phyloP scores from a whole-genome alignment of 140 eudicot species.

The Ambrosia hybrid region DNA sequence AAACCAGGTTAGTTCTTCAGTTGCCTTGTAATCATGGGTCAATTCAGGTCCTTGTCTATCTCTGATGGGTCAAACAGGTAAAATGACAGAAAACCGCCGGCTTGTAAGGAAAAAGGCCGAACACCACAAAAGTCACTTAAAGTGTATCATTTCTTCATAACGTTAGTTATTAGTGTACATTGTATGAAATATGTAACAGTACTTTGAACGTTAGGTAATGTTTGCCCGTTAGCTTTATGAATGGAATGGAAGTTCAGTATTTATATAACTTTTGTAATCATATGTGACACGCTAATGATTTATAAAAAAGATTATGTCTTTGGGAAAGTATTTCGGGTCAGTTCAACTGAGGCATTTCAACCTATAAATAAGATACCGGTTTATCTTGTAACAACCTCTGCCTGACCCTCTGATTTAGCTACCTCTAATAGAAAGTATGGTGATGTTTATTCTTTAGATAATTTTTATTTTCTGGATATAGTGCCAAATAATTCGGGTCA shows the following conservation, averaged over 20 bases:
- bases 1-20: conserved; percentile 65
- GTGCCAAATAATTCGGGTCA: conserved; percentile 87
- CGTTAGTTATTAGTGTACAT: too few relatives aligned
- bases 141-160: too few relatives aligned
- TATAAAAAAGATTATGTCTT: not conserved
- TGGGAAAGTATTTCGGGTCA: not conserved
- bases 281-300: not conserved
- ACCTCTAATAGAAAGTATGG: not conserved
- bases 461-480: conserved; percentile 24
- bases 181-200: too few relatives aligned
- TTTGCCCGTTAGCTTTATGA: too few relatives aligned
- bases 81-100: too few relatives aligned
- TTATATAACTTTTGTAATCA: not conserved
- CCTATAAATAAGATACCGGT: not conserved
- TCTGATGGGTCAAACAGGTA: not conserved
- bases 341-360: not conserved
- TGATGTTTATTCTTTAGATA: conserved; percentile 2
- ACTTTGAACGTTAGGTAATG: too few relatives aligned
- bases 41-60: not conserved
- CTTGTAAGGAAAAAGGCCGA: too few relatives aligned
- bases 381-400: not conserved
- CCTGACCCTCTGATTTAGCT: not conserved
- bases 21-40: not conserved
- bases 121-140: too few relatives aligned
- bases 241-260: too few relatives aligned